Percentiles rank a stretch among this genome's conserved stretches.
Conservation (phyloP, 768 basidiomycete species). For the Trametes punicea region DNA sequence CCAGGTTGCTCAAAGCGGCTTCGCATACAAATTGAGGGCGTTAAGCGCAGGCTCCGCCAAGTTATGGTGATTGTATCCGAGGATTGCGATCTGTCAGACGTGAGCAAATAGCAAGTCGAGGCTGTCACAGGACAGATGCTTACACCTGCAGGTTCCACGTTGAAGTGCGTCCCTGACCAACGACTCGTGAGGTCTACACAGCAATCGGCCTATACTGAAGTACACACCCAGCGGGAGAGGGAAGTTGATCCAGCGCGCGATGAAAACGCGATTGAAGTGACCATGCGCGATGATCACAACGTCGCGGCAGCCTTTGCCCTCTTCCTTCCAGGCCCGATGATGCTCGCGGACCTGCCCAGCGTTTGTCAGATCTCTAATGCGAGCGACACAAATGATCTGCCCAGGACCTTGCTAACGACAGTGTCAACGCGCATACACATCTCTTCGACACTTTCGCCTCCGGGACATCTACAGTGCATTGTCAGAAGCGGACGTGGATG, state of each 20-base stretch:
- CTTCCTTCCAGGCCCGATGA: conserved; percentile 67
- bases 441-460: conserved; percentile 78
- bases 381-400: neutral
- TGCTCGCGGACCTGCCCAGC: conserved; percentile 69
- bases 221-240: conserved; percentile 53
- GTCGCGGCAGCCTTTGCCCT: conserved; percentile 65
- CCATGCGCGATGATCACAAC: conserved; percentile 91
- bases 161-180: conserved; percentile 65
- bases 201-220: neutral
- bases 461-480: conserved; percentile 61
- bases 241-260: conserved; percentile 79
- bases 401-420: conserved; percentile 62
- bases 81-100: conserved; percentile 61
- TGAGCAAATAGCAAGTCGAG: neutral
- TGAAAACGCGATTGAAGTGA: conserved; percentile 73
- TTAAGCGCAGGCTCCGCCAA: conserved; percentile 76
- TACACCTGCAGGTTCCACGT: conserved; percentile 83
- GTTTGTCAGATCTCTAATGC: neutral
- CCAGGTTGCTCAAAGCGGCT: neutral
- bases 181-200: conserved; percentile 9
- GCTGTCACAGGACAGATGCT: conserved; percentile 7
- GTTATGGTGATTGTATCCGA: conserved; percentile 81
- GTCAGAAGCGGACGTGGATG: neutral
- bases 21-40: conserved; percentile 65
- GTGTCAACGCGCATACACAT: conserved; percentile 78